These are phyloP conservation scores for Novakomyces olei DNA, from an alignment of 805 yeast genomes.

Conservation along the genomic window DNA sequence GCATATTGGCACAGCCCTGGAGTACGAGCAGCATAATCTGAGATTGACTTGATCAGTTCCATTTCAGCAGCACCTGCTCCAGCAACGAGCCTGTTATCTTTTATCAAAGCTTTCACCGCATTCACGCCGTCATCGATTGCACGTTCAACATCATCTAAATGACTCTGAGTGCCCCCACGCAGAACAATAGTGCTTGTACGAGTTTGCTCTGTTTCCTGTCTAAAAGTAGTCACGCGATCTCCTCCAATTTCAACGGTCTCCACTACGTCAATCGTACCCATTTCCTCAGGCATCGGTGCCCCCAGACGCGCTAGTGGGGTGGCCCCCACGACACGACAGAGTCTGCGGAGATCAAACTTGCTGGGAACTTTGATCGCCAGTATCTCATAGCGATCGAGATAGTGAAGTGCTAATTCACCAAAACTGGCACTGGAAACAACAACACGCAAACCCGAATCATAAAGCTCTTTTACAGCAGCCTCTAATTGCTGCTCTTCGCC, in stretches of 20 bases:
- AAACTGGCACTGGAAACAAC: constrained; percentile 86
- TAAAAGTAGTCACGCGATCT: constrained; percentile 83
- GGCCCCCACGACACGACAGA: constrained; percentile 92
- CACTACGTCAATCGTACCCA: constrained; percentile 69
- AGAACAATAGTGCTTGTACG: constrained; percentile 81
- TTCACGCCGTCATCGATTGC: constrained; percentile 94
- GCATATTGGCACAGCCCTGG: constrained; percentile 87
- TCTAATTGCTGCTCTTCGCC: constrained; percentile 93
- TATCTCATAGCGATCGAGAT: constrained; percentile 65
- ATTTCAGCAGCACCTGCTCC: constrained; percentile 96
- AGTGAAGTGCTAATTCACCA: constrained; percentile 85
- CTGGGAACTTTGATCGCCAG: constrained; percentile 76
- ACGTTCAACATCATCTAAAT: constrained; percentile 83
- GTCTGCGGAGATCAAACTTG: constrained; percentile 80
- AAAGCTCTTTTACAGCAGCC: constrained; percentile 56
- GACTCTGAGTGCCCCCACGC: constrained; percentile 91
- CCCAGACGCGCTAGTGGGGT: constrained; percentile 86
- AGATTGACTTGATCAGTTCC: constrained; percentile 58
- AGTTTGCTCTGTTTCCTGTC: constrained; percentile 40
- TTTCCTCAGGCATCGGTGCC: constrained; percentile 86
- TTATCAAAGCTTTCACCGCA: constrained; percentile 70
- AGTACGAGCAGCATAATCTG: constrained; percentile 74
- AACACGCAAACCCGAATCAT: constrained; percentile 66
- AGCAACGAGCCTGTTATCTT: constrained; percentile 60
- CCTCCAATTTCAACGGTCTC: constrained; percentile 93